phyloP scores from a whole-genome alignment of 2,329 filamentous ascomycete species.

The Alternaria burnsii region DNA sequence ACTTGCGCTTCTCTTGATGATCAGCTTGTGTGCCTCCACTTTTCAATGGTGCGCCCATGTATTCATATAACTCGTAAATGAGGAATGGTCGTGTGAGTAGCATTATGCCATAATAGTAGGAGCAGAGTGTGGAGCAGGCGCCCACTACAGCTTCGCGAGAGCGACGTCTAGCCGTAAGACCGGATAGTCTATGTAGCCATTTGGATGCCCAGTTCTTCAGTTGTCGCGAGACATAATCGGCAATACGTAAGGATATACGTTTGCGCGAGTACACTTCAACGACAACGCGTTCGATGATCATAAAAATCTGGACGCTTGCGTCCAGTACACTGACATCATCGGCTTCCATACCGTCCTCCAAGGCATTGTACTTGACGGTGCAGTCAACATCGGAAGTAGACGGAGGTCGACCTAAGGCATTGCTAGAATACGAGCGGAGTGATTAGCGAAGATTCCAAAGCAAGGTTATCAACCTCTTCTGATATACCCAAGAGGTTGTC shows the following conservation, averaged over 20 bases:
- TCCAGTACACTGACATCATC: slow-evolving; percentile 41
- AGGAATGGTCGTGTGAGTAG: slow-evolving; percentile 63
- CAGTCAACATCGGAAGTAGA: slow-evolving; percentile 63
- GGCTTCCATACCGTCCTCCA: slow-evolving; percentile 14
- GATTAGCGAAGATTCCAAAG: background rate
- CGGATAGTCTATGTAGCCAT: slow-evolving; percentile 42
- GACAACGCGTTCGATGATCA: slow-evolving; percentile 59
- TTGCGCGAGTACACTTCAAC: slow-evolving; percentile 58
- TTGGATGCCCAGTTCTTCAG: slow-evolving; percentile 53
- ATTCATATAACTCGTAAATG: slow-evolving; percentile 59
- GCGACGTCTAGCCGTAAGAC: slow-evolving; percentile 41
- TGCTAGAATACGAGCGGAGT: slow-evolving; percentile 42
- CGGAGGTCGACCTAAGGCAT: slow-evolving; percentile 61
- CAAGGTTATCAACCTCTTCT: background rate
- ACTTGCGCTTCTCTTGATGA: slow-evolving; percentile 38
- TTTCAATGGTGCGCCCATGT: slow-evolving; percentile 43
- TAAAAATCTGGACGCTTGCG: slow-evolving; percentile 55
- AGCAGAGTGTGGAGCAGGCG: slow-evolving; percentile 60
- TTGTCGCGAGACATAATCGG: slow-evolving; percentile 52
- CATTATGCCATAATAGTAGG: slow-evolving; percentile 65
- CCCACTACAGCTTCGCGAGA: slow-evolving; percentile 47
- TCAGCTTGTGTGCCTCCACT: slow-evolving; percentile 36
- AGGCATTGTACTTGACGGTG: slow-evolving; percentile 51
- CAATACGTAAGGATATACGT: slow-evolving; percentile 52
- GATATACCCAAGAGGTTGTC: background rate